Base-by-base conservation (phyloP, 305 asterid genomes). In the Fraxinus xanthoxyloides region DNA sequence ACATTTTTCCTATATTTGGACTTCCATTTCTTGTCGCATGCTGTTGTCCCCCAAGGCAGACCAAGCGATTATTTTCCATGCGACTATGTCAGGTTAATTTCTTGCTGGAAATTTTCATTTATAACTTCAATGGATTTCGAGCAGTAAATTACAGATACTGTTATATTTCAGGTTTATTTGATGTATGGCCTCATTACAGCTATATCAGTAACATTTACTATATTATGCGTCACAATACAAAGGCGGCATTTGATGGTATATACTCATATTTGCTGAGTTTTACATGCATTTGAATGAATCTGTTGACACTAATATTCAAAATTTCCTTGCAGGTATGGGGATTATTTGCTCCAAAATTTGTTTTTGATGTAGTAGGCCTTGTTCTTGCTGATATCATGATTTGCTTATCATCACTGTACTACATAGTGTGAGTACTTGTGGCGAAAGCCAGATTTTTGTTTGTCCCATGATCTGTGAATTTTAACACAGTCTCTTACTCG, bases 221-320 rank as follows among this genome's bases (percentile, higher is more conserved):
- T 93, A 85, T 63, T 95, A 65, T 95, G 98, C 8, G 99, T 94
- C 75, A 86, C 95, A 51, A 86, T 94, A 75, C 99, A 95, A 76
- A 87, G 98, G 83, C 94, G 99, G 30, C 99, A 95, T 90, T 86
- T 95, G 88, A 94, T 95, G 99, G 99, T 95, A 93, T 93, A 93
- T 59, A 67, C 65, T 70, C 77, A 21, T 56, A 23, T 38, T 74
- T 65, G 23, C 75, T 46, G 2, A 6, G 46, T 56, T 54, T 56
- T n/a, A 48, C 74, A n/a, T 30, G 28, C 36, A 31, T 48, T 61
- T 75, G 54, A 79, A 78, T 56, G 10, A 9, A 81, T 70, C 6
- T 79, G 1, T 69, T 35, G 28, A 38, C 12, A 31, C 5, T 69
- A 1, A 48, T 24, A 67, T 72, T 4, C 23, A 8, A 23, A 36